These are phyloP conservation scores for Calonectria hongkongensis DNA, from an alignment of 2,329 filamentous ascomycete genomes.

Conservation along the genomic window DNA sequence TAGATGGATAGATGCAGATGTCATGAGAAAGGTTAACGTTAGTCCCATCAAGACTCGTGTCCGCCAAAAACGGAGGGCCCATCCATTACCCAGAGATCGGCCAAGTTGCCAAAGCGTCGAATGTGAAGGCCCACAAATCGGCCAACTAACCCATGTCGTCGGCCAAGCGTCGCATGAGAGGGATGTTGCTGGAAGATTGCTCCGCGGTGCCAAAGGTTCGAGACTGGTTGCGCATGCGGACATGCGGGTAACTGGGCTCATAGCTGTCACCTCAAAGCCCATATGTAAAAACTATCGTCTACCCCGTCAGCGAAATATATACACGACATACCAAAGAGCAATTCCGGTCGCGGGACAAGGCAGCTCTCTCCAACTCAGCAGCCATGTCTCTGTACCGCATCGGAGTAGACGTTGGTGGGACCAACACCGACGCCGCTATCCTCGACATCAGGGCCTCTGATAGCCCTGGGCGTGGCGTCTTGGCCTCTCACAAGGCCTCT, in stretches of 20 bases:
- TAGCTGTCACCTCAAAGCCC: slow-evolving; percentile 5
- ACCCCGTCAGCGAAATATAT: not conserved
- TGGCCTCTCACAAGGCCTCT: slow-evolving; percentile 68
- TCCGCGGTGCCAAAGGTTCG: slow-evolving; percentile 5
- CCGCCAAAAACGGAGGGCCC: not conserved
- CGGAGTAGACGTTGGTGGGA: slow-evolving; percentile 64
- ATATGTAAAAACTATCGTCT: slow-evolving; percentile 16
- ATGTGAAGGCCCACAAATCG: slow-evolving; percentile 25
- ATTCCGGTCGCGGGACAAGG: not conserved
- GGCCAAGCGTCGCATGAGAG: slow-evolving; percentile 28
- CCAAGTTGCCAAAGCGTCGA: slow-evolving; percentile 27
- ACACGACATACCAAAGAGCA: not conserved
- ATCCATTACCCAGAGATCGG: slow-evolving; percentile 19
- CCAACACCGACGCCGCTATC: slow-evolving; percentile 67
- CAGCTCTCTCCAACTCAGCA: slow-evolving; percentile 6
- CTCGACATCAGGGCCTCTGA: slow-evolving; percentile 63
- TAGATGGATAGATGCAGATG: slow-evolving; percentile 6
- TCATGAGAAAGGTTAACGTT: slow-evolving; percentile 14
- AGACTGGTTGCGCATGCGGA: slow-evolving; percentile 14
- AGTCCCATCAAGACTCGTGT: slow-evolving; percentile 6
- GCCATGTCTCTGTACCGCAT: slow-evolving; percentile 65
- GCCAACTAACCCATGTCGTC: slow-evolving; percentile 27
- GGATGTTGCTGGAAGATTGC: not conserved
- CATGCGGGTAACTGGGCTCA: slow-evolving; percentile 14
- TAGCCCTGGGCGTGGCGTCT: slow-evolving; percentile 62